Percentiles rank a stretch among this genome's conserved stretches.
Conservation (phyloP, 179 eudicot species). For the Silene coronaria region DNA sequence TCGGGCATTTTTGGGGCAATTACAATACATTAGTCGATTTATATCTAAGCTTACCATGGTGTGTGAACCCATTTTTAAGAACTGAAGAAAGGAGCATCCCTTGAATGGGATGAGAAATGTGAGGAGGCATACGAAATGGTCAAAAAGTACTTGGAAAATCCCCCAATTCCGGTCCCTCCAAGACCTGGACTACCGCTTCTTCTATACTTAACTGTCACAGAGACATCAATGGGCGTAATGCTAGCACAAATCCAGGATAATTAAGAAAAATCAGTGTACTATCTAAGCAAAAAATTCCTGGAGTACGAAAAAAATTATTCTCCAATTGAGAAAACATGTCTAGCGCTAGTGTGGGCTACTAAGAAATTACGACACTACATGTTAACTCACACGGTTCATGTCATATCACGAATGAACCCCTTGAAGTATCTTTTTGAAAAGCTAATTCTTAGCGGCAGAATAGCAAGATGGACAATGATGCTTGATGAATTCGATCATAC, state of each 20-base stretch:
- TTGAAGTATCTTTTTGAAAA: neutral
- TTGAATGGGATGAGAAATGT: neutral
- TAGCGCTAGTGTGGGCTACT: neutral
- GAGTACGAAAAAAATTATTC: neutral
- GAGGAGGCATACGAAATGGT: neutral
- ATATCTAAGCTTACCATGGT: constrained; percentile 8
- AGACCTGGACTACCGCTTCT: neutral
- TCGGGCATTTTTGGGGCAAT: neutral
- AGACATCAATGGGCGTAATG: neutral
- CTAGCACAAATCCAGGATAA: neutral
- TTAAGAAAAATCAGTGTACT: neutral
- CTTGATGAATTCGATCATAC: neutral
- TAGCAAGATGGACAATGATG: neutral
- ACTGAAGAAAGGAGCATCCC: neutral
- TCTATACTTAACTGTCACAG: neutral
- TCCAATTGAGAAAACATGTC: neutral
- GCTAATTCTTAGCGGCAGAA: neutral
- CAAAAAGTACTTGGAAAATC: neutral
- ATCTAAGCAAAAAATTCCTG: neutral
- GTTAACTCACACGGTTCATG: neutral
- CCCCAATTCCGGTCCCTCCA: neutral
- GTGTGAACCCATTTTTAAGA: neutral
- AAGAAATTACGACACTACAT: neutral
- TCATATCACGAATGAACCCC: neutral
- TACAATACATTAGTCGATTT: neutral